phyloP scores from a whole-genome alignment of 2,329 filamentous ascomycete species.

The Beauveria asiatica region DNA sequence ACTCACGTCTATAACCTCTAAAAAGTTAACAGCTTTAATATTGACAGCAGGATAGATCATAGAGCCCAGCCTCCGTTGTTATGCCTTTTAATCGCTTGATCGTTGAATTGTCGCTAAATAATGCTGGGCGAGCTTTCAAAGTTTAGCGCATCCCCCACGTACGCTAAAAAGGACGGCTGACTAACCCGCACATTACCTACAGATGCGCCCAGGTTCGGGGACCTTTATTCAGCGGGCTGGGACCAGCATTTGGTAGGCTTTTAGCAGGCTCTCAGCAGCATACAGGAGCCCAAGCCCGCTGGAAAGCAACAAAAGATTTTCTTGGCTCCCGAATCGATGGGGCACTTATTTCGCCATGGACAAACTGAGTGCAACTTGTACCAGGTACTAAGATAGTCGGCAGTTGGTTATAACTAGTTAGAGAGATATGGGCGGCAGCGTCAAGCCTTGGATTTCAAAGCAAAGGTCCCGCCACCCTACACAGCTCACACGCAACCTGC shows the following conservation, averaged over 20 bases:
- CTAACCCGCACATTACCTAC: background rate
- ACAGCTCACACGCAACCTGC: background rate
- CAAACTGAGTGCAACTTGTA: too few relatives aligned
- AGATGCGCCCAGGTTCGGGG: background rate
- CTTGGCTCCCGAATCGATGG: background rate
- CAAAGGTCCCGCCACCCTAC: background rate
- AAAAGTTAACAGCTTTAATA: too few relatives aligned
- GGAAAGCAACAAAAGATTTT: background rate
- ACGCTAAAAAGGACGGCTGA: background rate
- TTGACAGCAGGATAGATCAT: background rate
- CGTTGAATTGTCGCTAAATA: background rate
- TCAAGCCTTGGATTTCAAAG: constrained; percentile 11
- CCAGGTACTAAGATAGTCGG: too few relatives aligned
- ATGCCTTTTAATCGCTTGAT: background rate
- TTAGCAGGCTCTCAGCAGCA: background rate
- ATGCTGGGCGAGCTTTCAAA: constrained; percentile 3
- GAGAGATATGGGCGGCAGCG: background rate
- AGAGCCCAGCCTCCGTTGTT: background rate
- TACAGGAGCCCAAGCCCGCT: background rate
- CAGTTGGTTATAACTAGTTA: too few relatives aligned
- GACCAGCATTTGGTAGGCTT: background rate
- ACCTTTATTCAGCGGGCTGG: background rate
- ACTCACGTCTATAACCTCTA: too few relatives aligned
- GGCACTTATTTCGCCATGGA: too few relatives aligned
- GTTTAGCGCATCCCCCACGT: background rate